Percentiles rank a stretch among this genome's conserved stretches.
phyloP scores from a whole-genome alignment of 78 protist species.

The Ministeria vibrans region DNA sequence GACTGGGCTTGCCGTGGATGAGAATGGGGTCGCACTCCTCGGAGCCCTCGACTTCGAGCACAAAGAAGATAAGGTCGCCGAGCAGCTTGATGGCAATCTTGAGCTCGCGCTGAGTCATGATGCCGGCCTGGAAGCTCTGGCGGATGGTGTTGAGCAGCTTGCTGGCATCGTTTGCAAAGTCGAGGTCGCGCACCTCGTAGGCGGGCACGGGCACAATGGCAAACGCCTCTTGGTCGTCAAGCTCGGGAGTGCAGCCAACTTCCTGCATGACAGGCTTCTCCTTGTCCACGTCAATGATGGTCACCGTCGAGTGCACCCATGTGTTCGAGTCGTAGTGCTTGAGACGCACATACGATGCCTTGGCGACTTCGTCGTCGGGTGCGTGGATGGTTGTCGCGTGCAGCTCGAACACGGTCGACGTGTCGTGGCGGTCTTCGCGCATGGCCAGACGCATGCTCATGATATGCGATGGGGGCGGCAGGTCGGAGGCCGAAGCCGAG shows the following conservation, averaged over 20 bases:
- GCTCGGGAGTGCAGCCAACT: neutral
- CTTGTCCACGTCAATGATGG: constrained; percentile 7
- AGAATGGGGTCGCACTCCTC: constrained; percentile 2
- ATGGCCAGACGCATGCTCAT: neutral
- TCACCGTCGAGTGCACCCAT: constrained; percentile 4
- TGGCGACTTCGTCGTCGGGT: constrained; percentile 5
- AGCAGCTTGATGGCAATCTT: neutral
- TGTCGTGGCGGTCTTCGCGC: constrained; percentile 4
- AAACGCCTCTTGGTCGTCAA: constrained; percentile 23
- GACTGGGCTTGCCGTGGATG: neutral
- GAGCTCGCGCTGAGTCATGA: neutral
- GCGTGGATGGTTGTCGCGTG: neutral
- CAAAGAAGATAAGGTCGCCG: constrained; percentile 12
- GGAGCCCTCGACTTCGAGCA: neutral
- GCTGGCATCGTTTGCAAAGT: constrained; percentile 9
- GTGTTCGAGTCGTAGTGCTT: neutral
- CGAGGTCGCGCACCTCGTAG: constrained; percentile 24
- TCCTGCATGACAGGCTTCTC: constrained; percentile 9
- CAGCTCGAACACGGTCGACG: constrained; percentile 13
- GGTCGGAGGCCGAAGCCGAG: too few relatives aligned
- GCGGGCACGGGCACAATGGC: constrained; percentile 12
- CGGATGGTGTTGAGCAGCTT: neutral
- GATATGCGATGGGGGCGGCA: too few relatives aligned
- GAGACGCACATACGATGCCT: constrained; percentile 12
- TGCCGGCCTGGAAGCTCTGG: neutral